A percentile compares a stretch with the other conserved stretches of the same genome.
Evolutionary conservation across 768 basidiomycete genomes (phyloP).

Genomic region (Podaxis sp.): DNA sequence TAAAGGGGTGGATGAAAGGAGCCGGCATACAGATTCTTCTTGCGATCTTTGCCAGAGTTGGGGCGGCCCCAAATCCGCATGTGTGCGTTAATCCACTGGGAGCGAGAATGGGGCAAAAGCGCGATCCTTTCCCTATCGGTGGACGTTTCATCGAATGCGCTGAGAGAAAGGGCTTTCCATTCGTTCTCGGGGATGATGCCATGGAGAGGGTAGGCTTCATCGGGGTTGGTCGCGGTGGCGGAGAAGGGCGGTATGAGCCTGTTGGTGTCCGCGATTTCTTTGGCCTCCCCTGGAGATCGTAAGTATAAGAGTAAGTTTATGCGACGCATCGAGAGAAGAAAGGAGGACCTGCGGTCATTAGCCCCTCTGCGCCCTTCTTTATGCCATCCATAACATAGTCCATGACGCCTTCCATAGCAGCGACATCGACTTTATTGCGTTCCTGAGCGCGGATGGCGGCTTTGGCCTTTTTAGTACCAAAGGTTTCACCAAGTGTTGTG

Average conservation of each 20-base stretch:
- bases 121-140: conserved; percentile 44
- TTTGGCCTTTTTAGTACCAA: conserved; percentile 94
- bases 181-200: conserved; percentile 78
- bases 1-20: not conserved
- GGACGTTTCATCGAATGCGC: conserved; percentile 48
- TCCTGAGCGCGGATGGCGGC: conserved; percentile 79
- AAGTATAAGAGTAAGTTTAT: conserved; percentile 6
- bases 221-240: conserved; percentile 56
- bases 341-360: conserved; percentile 64
- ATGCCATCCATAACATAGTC: conserved; percentile 82
- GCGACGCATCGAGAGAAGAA: not conserved
- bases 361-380: conserved; percentile 59
- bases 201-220: conserved; percentile 71
- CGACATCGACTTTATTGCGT: conserved; percentile 85
- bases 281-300: conserved; percentile 53
- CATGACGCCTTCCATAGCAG: conserved; percentile 82
- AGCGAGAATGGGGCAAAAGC: conserved; percentile 58
- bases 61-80: conserved; percentile 39
- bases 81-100: conserved; percentile 70
- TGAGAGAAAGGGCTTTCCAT: conserved; percentile 64
- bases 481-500: conserved; percentile 83
- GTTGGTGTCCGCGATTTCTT: conserved; percentile 53
- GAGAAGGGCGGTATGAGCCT: conserved; percentile 79
- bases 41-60: conserved; percentile 46
- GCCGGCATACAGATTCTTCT: conserved; percentile 52